Evolutionary conservation across 352 stramenopile genomes (phyloP).

Genomic region (Thalassiosira oceanica): DNA sequence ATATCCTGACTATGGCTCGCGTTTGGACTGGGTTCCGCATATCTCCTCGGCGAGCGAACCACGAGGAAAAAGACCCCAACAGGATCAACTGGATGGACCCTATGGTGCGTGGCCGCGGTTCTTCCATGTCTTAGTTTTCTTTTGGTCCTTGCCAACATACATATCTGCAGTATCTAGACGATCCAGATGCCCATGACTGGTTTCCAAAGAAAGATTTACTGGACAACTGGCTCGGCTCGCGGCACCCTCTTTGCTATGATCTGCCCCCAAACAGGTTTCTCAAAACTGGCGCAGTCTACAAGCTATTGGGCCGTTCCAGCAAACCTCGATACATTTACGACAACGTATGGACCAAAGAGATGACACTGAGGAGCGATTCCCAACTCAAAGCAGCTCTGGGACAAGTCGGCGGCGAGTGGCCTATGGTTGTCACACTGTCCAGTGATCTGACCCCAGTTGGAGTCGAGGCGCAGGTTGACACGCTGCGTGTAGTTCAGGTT

Average conservation of each 20-base stretch:
- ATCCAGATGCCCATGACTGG: slow-evolving; percentile 40
- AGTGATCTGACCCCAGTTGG: slow-evolving; percentile 30
- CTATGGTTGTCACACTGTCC: slow-evolving; percentile 17
- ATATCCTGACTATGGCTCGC: slow-evolving; percentile 66
- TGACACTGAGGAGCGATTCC: slow-evolving; percentile 18
- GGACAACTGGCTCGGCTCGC: slow-evolving; percentile 56
- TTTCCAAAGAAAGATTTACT: slow-evolving; percentile 60
- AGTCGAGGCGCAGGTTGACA: slow-evolving; percentile 44
- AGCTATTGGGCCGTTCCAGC: slow-evolving; percentile 33
- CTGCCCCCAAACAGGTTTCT: slow-evolving; percentile 41
- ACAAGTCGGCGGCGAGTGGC: slow-evolving; percentile 35
- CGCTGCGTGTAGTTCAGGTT: slow-evolving; percentile 44
- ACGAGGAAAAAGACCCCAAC: slow-evolving; percentile 22
- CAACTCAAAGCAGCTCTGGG: slow-evolving; percentile 27
- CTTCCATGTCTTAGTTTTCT: no score
- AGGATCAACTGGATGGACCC: slow-evolving; percentile 23
- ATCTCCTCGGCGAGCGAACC: slow-evolving; percentile 30
- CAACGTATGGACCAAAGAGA: slow-evolving; percentile 6
- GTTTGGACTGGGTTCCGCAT: slow-evolving; percentile 67
- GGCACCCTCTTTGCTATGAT: slow-evolving; percentile 51
- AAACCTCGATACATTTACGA: slow-evolving; percentile 27
- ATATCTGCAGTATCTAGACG: slow-evolving; percentile 13
- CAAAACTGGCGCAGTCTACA: slow-evolving; percentile 49
- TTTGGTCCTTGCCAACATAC: no score
- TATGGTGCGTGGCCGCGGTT: no score